Conservation (phyloP, 495 filamentous ascomycete species). For the Apiosordaria backusii region DNA sequence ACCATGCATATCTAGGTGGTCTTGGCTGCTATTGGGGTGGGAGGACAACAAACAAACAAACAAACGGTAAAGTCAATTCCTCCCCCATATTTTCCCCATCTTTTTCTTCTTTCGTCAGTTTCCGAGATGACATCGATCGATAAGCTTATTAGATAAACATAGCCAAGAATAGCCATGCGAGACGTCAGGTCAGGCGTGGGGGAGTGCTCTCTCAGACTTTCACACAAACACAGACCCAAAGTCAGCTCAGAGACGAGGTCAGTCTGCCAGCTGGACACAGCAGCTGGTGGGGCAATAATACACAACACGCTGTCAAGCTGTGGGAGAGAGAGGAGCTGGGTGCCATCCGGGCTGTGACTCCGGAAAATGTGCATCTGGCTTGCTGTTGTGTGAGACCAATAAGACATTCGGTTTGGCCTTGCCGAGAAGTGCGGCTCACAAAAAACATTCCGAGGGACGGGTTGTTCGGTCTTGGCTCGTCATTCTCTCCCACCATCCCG, state of each 20-base stretch:
- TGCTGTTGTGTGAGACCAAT: neutral
- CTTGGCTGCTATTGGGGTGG: neutral
- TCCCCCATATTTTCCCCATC: neutral
- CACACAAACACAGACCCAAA: neutral
- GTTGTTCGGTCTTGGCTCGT: neutral
- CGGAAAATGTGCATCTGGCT: neutral
- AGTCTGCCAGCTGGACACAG: neutral
- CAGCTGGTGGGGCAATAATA: neutral
- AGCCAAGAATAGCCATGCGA: neutral
- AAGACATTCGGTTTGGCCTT: neutral
- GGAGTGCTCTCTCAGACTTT: neutral
- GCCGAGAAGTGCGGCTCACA: neutral
- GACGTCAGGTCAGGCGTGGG: neutral
- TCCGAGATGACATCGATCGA: neutral
- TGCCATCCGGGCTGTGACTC: neutral
- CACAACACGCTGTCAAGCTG: too few species aligned
- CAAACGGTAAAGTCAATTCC: neutral
- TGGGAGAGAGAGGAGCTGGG: too few species aligned
- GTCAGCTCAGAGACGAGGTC: neutral
- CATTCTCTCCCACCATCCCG: neutral
- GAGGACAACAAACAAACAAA: too few species aligned
- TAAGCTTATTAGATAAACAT: neutral
- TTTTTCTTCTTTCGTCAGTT: too few species aligned
- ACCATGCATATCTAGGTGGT: neutral
- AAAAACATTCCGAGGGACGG: neutral